Evolutionary conservation across 495 filamentous ascomycete species (phyloP).

Genomic region (Annulohypoxylon moriforme): DNA sequence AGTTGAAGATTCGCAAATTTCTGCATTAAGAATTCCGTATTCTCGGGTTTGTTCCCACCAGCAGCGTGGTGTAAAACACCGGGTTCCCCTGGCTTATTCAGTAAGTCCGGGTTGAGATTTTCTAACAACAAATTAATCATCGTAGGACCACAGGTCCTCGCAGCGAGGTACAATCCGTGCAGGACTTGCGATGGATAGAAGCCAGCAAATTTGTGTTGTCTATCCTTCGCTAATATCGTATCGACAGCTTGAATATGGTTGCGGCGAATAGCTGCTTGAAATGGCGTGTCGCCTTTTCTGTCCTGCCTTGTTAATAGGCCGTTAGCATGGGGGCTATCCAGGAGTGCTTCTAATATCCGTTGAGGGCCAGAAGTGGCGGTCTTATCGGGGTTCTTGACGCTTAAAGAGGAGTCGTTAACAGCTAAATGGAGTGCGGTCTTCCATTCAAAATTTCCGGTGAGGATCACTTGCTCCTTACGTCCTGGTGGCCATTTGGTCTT

Average conservation of each 20-base stretch:
- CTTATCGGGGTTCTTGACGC: slow-evolving; percentile 22
- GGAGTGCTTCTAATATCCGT: slow-evolving; percentile 31
- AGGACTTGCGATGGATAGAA: slow-evolving; percentile 25
- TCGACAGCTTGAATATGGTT: slow-evolving; percentile 40
- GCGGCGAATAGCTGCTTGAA: slow-evolving; percentile 34
- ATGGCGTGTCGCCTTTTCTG: slow-evolving; percentile 31
- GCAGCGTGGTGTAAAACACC: slow-evolving; percentile 31
- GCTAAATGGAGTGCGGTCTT: slow-evolving; percentile 33
- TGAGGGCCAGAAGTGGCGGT: slow-evolving; percentile 26
- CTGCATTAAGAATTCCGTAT: slow-evolving; percentile 28
- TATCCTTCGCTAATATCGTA: slow-evolving; percentile 28
- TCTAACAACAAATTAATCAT: slow-evolving; percentile 24
- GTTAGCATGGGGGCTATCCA: slow-evolving; percentile 27
- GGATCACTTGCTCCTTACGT: slow-evolving; percentile 18
- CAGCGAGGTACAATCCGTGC: slow-evolving; percentile 27
- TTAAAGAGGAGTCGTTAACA: slow-evolving; percentile 29
- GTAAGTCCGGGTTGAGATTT: slow-evolving; percentile 8
- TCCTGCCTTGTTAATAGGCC: slow-evolving; percentile 20
- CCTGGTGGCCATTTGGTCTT: slow-evolving; percentile 10
- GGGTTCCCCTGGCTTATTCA: neutral
- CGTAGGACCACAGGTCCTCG: slow-evolving; percentile 8
- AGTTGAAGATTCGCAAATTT: slow-evolving; percentile 21
- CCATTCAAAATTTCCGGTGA: slow-evolving; percentile 19
- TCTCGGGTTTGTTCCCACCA: slow-evolving; percentile 29
- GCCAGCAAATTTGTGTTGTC: slow-evolving; percentile 11